Evolutionary conservation across 345 rosid species (phyloP).

Genomic region (Eucalyptus dawsonii): DNA sequence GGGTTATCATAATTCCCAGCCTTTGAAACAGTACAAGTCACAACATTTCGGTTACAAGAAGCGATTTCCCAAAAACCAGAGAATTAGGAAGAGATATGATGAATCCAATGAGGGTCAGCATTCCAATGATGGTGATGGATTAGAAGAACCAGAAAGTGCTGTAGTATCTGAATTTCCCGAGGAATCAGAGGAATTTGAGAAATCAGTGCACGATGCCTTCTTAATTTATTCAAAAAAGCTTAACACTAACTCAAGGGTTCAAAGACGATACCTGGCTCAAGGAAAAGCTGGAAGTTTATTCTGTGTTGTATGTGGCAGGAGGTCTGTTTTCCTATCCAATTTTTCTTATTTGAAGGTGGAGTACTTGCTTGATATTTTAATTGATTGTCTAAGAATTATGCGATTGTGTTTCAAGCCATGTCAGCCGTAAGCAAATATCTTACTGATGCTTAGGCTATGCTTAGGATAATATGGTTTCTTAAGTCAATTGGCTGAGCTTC

Average conservation of each 20-base stretch:
- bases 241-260: conserved; percentile 28
- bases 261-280: conserved; percentile 52
- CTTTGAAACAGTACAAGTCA: conserved; percentile 12
- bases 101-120: conserved; percentile 15
- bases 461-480: neutral
- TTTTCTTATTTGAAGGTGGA: neutral
- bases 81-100: conserved; percentile 32
- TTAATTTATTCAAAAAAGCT: conserved; percentile 33
- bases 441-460: neutral
- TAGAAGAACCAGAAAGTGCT: conserved; percentile 13
- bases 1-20: conserved; percentile 10
- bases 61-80: conserved; percentile 15
- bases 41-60: conserved; percentile 7
- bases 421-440: neutral
- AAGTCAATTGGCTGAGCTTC: neutral
- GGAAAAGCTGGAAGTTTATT: conserved; percentile 66
- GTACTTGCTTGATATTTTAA: neutral
- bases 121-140: conserved; percentile 15
- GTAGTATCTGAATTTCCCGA: conserved; percentile 23
- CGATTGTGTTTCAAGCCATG: conserved; percentile 4
- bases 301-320: conserved; percentile 60
- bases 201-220: conserved; percentile 40
- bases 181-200: conserved; percentile 48
- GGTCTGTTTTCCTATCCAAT: conserved; percentile 41
- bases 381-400: conserved; percentile 5